Conservation (phyloP, 805 yeast species). For the Metschnikowia amazonensis region DNA sequence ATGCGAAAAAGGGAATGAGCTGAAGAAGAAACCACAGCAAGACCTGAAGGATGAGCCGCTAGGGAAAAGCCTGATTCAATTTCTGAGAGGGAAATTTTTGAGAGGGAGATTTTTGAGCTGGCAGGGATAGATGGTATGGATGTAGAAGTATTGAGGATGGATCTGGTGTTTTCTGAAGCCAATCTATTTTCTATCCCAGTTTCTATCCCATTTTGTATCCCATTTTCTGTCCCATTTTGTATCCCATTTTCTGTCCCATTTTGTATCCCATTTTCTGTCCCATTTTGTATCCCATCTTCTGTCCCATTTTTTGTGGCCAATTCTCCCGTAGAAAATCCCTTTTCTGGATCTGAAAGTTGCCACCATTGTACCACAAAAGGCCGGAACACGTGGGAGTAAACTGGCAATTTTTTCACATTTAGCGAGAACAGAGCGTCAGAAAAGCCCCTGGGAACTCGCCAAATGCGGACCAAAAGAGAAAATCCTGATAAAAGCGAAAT, state of each 20-base stretch:
- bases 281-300: no score
- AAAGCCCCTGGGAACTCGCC: conserved; percentile 30
- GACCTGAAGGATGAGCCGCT: conserved; percentile 36
- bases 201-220: no score
- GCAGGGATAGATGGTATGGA: no score
- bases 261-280: no score
- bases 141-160: no score
- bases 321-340: no score
- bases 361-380: conserved; percentile 53
- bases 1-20: conserved; percentile 36
- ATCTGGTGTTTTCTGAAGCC: no score
- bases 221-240: no score
- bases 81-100: neutral
- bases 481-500: conserved; percentile 40
- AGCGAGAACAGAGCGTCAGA: conserved; percentile 22
- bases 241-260: no score
- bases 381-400: conserved; percentile 24
- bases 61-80: conserved; percentile 26
- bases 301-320: no score
- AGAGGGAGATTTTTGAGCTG: no score
- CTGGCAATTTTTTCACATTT: conserved; percentile 10
- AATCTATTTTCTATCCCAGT: no score
- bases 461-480: conserved; percentile 37
- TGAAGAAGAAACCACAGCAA: conserved; percentile 37
- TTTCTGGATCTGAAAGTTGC: conserved; percentile 26